These are phyloP conservation scores for Brasilioporus rufonigricans DNA, from an alignment of 768 basidiomycete genomes.

Conservation along the genomic window DNA sequence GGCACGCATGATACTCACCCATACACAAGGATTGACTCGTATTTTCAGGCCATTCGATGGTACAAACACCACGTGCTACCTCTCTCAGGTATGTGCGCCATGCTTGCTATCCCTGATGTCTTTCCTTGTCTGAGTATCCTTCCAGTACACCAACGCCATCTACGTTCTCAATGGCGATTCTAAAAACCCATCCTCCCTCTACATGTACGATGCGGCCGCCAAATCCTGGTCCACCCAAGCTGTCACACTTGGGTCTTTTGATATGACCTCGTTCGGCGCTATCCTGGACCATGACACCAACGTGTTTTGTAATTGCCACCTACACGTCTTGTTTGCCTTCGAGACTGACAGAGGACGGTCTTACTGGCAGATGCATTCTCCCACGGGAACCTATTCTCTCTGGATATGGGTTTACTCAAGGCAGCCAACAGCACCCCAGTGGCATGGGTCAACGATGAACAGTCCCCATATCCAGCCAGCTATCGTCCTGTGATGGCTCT, in stretches of 20 bases:
- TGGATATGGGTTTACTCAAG: constrained; percentile 68
- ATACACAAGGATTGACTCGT: neutral
- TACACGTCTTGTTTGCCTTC: neutral
- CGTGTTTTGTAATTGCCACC: constrained; percentile 59
- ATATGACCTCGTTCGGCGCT: constrained; percentile 61
- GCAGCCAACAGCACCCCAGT: constrained; percentile 56
- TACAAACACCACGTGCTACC: constrained; percentile 64
- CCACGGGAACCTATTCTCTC: constrained; percentile 57
- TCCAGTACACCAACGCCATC: constrained; percentile 78
- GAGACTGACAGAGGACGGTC: constrained; percentile 6
- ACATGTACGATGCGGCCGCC: constrained; percentile 75
- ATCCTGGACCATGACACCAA: constrained; percentile 96
- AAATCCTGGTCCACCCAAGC: constrained; percentile 80
- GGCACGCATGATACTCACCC: constrained; percentile 26
- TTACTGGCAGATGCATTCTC: constrained; percentile 59
- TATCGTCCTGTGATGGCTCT: constrained; percentile 78
- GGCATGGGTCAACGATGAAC: constrained; percentile 62
- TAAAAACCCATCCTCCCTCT: constrained; percentile 62
- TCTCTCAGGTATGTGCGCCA: constrained; percentile 51
- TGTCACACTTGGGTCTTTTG: constrained; percentile 51
- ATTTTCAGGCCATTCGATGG: constrained; percentile 60
- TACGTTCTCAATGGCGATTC: constrained; percentile 81
- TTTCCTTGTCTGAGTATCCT: constrained; percentile 4
- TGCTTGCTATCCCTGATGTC: too few species aligned
- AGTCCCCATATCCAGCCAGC: constrained; percentile 51